Conservation (phyloP, 352 stramenopile species). For the Hyphochytrium catenoides region DNA sequence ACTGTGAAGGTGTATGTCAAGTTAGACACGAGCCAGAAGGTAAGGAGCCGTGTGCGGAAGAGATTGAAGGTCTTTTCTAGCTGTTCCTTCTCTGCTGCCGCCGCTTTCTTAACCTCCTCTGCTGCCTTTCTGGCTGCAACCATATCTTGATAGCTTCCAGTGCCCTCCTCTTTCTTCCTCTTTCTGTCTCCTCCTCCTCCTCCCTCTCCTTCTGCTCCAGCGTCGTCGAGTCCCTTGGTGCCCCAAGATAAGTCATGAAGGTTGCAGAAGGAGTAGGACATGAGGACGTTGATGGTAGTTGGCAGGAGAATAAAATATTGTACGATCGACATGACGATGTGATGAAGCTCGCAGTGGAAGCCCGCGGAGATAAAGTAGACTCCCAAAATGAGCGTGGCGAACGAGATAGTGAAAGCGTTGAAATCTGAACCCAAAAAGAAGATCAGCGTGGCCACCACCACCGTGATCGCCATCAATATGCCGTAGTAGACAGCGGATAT, state of each 20-base stretch:
- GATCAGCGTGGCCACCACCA: background rate
- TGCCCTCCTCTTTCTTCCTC: background rate
- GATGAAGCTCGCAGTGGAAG: constrained; percentile 1
- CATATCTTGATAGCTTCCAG: background rate
- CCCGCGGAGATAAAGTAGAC: background rate
- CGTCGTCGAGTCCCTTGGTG: constrained; percentile 4
- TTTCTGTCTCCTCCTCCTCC: background rate
- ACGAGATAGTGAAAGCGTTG: background rate
- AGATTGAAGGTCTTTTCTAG: background rate
- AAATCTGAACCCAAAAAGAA: background rate
- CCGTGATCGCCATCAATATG: background rate
- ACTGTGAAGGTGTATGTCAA: constrained; percentile 16
- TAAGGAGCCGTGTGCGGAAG: constrained; percentile 28
- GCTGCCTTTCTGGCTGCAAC: background rate
- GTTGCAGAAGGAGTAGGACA: constrained; percentile 12
- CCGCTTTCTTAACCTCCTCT: background rate
- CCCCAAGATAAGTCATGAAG: constrained; percentile 10
- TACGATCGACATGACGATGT: background rate
- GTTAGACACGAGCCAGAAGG: constrained; percentile 52
- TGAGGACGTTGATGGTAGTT: constrained; percentile 12
- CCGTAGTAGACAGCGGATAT: background rate
- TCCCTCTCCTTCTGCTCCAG: background rate
- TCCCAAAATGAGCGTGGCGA: background rate
- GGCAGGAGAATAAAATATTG: constrained; percentile 3
- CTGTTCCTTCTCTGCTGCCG: background rate